Conservation (phyloP, 2,329 filamentous ascomycete species). For the Colletotrichum sp. region DNA sequence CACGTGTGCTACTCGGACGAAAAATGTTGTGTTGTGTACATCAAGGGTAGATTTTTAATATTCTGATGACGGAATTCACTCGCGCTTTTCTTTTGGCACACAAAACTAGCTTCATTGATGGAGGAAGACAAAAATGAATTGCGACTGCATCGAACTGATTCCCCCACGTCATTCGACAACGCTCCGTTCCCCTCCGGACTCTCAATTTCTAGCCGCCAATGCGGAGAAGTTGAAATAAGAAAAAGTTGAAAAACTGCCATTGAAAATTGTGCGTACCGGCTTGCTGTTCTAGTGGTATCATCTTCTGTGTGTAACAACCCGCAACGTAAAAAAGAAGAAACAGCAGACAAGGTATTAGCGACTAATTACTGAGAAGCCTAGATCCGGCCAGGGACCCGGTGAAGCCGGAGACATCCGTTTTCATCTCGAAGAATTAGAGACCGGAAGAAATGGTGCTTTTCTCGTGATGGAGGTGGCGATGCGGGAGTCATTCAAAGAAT, state of each 20-base stretch:
- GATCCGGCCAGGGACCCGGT: conserved; percentile 2
- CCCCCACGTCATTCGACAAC: neutral
- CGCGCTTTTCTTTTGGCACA: neutral
- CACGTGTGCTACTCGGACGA: neutral
- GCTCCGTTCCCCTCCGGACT: neutral
- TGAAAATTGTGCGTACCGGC: conserved; percentile 14
- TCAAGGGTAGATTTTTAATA: neutral
- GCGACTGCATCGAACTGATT: neutral
- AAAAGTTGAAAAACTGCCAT: neutral
- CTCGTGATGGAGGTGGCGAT: neutral
- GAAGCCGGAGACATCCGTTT: neutral
- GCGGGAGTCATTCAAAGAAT: neutral
- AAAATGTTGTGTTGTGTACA: neutral
- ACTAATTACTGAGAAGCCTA: neutral
- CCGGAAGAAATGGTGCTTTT: neutral
- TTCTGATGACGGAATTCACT: neutral
- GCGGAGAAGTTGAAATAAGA: neutral
- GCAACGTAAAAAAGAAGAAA: conserved; percentile 12
- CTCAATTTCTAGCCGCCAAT: neutral
- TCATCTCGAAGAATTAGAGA: conserved; percentile 1
- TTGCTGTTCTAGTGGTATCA: conserved; percentile 26
- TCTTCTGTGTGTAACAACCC: conserved; percentile 19
- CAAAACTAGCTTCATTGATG: neutral
- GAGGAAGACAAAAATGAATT: neutral
- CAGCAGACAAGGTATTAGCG: conserved; percentile 14